Percentiles rank a stretch among this genome's conserved stretches.
phyloP scores from a whole-genome alignment of 345 rosid species.

The Citrus reticulata region DNA sequence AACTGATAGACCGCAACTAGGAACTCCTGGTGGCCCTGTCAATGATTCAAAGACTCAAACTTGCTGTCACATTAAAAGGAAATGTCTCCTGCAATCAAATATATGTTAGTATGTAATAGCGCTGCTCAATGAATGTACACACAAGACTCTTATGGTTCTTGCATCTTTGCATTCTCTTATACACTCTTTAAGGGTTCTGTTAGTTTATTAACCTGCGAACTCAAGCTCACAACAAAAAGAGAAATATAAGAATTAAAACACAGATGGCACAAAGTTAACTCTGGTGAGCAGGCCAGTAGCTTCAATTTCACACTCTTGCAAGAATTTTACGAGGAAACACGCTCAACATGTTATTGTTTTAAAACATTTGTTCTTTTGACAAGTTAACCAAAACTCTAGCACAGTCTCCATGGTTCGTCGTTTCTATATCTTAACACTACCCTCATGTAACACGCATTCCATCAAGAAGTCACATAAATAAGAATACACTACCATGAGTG shows the following conservation, averaged over 20 bases:
- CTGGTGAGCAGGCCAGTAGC: neutral
- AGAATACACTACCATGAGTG: neutral
- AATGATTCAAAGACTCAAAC: constrained; percentile 72
- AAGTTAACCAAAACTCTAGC: neutral
- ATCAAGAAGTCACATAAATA: neutral
- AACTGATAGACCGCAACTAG: constrained; percentile 30
- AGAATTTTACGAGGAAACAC: neutral
- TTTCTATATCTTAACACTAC: neutral
- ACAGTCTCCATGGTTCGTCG: neutral
- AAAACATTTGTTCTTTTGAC: neutral
- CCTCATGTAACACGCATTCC: neutral
- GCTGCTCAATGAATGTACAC: constrained; percentile 5
- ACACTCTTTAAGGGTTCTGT: neutral
- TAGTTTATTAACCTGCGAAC: neutral
- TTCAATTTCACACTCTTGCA: neutral
- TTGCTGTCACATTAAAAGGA: constrained; percentile 54
- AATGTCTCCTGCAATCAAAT: constrained; percentile 60
- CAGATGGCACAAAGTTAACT: neutral
- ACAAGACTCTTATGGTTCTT: too few relatives aligned
- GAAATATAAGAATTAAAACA: neutral
- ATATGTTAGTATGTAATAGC: constrained; percentile 23
- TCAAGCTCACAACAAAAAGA: neutral
- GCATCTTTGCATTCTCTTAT: neutral
- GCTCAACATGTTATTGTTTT: neutral
- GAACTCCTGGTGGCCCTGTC: constrained; percentile 54